phyloP scores from a whole-genome alignment of 176 grass and related monocot species.

The Avena insularis region DNA sequence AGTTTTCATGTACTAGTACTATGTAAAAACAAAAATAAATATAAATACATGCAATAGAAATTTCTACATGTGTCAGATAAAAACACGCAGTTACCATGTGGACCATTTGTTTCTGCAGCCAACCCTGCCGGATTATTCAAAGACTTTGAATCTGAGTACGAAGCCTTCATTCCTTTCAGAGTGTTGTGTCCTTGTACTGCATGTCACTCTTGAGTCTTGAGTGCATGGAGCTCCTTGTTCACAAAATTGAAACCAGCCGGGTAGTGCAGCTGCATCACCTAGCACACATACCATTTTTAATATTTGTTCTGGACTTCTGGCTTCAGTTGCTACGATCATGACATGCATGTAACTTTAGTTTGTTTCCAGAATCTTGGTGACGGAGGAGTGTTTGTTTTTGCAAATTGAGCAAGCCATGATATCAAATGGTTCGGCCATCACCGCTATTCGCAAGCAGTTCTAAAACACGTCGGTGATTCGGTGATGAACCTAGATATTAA shows the following conservation, averaged over 20 bases:
- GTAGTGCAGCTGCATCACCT: not conserved
- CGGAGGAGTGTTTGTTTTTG: not conserved
- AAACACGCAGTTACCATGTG: no score
- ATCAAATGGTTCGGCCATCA: not conserved
- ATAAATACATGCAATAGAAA: no score
- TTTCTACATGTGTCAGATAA: no score
- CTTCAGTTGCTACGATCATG: no score
- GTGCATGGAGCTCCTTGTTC: not conserved
- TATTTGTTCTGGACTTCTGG: no score
- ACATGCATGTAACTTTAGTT: not conserved
- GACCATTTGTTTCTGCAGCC: no score
- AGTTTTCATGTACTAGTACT: no score
- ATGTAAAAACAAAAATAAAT: no score
- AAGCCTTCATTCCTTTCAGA: not conserved
- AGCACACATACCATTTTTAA: not conserved
- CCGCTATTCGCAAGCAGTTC: no score
- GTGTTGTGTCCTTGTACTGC: not conserved
- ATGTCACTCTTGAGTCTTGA: not conserved
- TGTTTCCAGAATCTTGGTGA: not conserved
- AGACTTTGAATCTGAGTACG: not conserved
- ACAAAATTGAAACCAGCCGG: not conserved
- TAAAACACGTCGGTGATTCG: no score
- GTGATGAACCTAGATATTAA: not conserved
- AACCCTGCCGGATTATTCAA: no score
- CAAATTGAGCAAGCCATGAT: not conserved